These are phyloP conservation scores for Obba rivulosa DNA, from an alignment of 768 basidiomycete genomes.

Conservation along the genomic window DNA sequence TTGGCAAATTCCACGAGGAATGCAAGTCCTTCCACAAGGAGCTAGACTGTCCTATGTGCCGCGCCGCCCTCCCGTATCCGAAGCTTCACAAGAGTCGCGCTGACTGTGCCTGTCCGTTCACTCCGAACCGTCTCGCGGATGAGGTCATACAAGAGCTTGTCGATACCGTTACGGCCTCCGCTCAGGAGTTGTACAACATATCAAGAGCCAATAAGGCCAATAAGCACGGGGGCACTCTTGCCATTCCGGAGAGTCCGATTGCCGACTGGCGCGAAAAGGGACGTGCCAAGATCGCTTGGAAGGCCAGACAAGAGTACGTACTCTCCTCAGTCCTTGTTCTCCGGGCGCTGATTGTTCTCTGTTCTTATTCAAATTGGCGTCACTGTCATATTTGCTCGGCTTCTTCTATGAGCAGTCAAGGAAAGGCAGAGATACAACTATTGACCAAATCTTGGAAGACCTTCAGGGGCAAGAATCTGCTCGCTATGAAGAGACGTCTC, in stretches of 20 bases:
- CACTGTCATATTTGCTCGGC: neutral
- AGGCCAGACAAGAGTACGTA: slow-evolving; percentile 47
- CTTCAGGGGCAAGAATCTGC: slow-evolving; percentile 46
- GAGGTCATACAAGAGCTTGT: slow-evolving; percentile 47
- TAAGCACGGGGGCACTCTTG: too few relatives aligned
- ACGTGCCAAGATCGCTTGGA: slow-evolving; percentile 48
- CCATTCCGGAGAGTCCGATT: too few relatives aligned
- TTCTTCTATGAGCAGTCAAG: slow-evolving; percentile 34
- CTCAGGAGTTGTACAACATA: neutral
- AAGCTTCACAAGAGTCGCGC: slow-evolving; percentile 46
- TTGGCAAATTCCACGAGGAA: slow-evolving; percentile 54
- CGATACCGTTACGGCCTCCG: slow-evolving; percentile 31
- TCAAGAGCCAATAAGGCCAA: neutral
- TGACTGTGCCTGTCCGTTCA: slow-evolving; percentile 52
- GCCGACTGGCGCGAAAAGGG: slow-evolving; percentile 50
- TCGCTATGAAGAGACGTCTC: slow-evolving; percentile 47
- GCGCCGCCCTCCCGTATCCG: slow-evolving; percentile 39
- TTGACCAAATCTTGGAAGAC: slow-evolving; percentile 44
- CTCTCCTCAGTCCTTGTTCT: too few relatives aligned
- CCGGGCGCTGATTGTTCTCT: neutral
- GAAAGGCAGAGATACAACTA: slow-evolving; percentile 50
- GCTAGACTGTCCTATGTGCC: slow-evolving; percentile 66
- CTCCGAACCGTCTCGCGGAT: slow-evolving; percentile 55
- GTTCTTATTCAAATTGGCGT: neutral
- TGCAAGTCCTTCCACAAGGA: slow-evolving; percentile 67